Evolutionary conservation across 2,329 filamentous ascomycete species (phyloP), one percentile per base, ranked within the genome.

Genomic region (Trichoderma gracile): DNA sequence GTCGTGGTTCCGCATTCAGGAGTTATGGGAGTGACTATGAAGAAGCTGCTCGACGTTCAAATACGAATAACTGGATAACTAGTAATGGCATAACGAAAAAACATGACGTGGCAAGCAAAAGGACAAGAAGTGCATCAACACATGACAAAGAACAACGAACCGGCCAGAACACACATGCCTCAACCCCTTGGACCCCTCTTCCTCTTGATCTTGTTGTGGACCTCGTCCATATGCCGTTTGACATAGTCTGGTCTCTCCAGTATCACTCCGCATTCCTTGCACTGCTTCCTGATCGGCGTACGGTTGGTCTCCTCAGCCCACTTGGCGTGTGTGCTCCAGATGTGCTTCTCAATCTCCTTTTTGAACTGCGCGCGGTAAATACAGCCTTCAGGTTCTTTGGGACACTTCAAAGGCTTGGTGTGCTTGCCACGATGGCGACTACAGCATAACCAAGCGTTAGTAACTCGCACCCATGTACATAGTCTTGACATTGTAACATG

Each of bases 1-100:
- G 42, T 76, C 0, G 63, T 79, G 3, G 77, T 79, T 5, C 72
- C 76, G 1, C 76, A 79, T 63, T 77, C 77, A 0, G 77, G 77
- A 2, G 68, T 75, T 0, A 78, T 79, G 76, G 77, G 77, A 0
- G 38, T 55, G 0, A 71, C 53, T 27, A 78, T 79, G 77, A 74
- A 71, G 19, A 64, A 67, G 6, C 66, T 79, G 19, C 69, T 79
- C 5, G 67, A 65, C 17, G 17, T 61, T 14, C 30, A 19, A 49
- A 19, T 15, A 19, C 10, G 17, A 59, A 14, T 19, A n/a, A 8
- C n/a, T 42, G 5, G 43, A 42, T 25, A 47, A 46, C 27, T 38
- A 9, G 15, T 27, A 33, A 42, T 10, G 9, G 25, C 43, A 38
- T 21, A 15, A 19, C n/a, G 2, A 3, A 38, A 30, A 54, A 19